Percentiles rank a stretch among this genome's conserved stretches.
Evolutionary conservation across 495 filamentous ascomycete genomes (phyloP).

Genomic region (Xylaria bambusicola): DNA sequence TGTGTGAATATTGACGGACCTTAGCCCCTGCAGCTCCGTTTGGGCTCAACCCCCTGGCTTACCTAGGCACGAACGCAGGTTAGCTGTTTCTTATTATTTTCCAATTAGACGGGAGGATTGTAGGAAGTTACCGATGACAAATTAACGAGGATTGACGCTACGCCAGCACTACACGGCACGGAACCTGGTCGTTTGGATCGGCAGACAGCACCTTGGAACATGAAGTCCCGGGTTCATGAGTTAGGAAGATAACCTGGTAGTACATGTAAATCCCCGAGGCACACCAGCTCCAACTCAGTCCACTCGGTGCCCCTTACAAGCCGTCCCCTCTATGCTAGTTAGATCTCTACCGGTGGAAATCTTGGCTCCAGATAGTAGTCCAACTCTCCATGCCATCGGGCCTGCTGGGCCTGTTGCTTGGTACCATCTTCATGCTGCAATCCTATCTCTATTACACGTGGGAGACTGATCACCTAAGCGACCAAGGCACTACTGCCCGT

Average conservation of each 20-base stretch:
- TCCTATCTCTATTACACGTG: too few species aligned
- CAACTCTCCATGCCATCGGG: background rate
- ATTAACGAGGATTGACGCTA: too few species aligned
- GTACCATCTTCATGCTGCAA: background rate
- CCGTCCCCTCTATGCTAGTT: background rate
- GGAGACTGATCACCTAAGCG: too few species aligned
- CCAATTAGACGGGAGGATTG: too few species aligned
- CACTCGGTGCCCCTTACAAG: too few species aligned
- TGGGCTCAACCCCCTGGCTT: background rate
- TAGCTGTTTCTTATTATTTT: too few species aligned
- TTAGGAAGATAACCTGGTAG: background rate
- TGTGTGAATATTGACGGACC: constrained; percentile 6
- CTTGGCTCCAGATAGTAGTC: too few species aligned
- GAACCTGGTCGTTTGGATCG: background rate
- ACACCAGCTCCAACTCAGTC: background rate
- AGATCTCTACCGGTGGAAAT: too few species aligned
- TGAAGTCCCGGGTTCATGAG: constrained; percentile 1
- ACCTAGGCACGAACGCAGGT: too few species aligned
- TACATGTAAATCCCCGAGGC: constrained; percentile 1
- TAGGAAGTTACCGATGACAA: constrained; percentile 18
- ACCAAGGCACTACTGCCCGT: too few species aligned
- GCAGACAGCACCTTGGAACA: constrained; percentile 10
- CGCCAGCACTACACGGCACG: background rate
- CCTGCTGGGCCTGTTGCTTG: background rate
- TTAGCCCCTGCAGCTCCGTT: constrained; percentile 10